Base-by-base conservation (phyloP, 257 asterid genomes). In the Anisodus tanguticus region DNA sequence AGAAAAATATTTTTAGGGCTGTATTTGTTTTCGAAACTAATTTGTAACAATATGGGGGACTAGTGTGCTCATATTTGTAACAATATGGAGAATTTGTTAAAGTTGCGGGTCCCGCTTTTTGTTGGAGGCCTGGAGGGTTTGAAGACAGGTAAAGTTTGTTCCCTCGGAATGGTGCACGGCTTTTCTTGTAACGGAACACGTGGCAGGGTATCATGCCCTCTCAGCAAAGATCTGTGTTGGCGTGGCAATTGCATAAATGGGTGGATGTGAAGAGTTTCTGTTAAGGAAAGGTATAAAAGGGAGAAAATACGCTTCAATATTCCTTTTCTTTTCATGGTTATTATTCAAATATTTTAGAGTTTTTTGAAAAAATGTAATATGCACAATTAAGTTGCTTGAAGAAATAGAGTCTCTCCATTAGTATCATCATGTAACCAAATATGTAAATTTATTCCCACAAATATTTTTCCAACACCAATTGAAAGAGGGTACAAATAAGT, bases 141-240 rank as follows among this genome's bases (percentile, higher is more conserved):
- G 89, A 88, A 82, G 88, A 85, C 96, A 91, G 85, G 82, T 87
- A 81, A 60, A 63, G 49, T 39, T 76, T 81, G 88, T 84, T 88
- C 64, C 90, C 83, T 66, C 26, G 41, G 64, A 49, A 71, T 49
- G 78, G 84, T 58, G 70, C 89, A 84, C 78, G 85, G 79, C 87
- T 64, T 55, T 74, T 69, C 82, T 85, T 45, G 7, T 5, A 45
- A 19, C 2, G 2, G 0, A 22, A 80, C 90, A 90, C 93, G 93
- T 90, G 94, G 90, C 88, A 6, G 16, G 12, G 9, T 8, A 64
- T 12, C 49, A 37, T 64, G 83, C 70, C 57, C 26, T 59, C 9
- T 60, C 49, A 16, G 72, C 67, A 74, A 31, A 43, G 3, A 67
- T 80, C n/a, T 76, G 5, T 37, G 37, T 17, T 63, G n/a, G 8